phyloP scores from a whole-genome alignment of 2,329 filamentous ascomycete genomes.

The Truncatella angustata region DNA sequence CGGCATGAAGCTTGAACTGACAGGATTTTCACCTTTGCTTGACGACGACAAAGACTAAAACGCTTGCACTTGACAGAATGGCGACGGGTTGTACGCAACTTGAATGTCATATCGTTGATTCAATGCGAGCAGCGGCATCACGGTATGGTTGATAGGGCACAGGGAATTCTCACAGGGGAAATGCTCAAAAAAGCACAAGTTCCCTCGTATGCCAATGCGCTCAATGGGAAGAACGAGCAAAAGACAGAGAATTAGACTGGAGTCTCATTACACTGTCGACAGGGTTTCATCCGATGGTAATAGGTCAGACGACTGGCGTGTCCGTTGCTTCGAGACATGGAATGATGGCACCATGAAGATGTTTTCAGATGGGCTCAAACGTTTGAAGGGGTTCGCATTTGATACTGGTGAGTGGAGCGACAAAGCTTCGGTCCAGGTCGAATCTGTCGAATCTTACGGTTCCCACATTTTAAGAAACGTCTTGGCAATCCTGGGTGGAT shows the following conservation, averaged over 20 bases:
- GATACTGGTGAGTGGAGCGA: conserved; percentile 7
- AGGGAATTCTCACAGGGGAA: too few species aligned
- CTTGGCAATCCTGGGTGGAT: conserved; percentile 12
- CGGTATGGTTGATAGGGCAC: too few species aligned
- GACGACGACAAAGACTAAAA: background rate
- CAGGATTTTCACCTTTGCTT: too few species aligned
- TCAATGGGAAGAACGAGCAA: too few species aligned
- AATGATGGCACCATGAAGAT: conserved; percentile 5
- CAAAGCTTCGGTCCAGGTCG: background rate
- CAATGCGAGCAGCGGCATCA: too few species aligned
- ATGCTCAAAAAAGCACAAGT: too few species aligned
- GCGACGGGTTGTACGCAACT: too few species aligned
- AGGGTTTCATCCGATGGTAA: conserved; percentile 7
- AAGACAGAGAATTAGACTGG: background rate
- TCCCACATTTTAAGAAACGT: conserved; percentile 13
- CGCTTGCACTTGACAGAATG: too few species aligned
- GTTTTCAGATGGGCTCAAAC: conserved; percentile 3
- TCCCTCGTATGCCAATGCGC: too few species aligned
- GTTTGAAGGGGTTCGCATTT: conserved; percentile 9
- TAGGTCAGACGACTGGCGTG: conserved; percentile 7
- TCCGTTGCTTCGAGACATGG: conserved; percentile 5
- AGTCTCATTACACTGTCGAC: background rate
- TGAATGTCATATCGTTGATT: too few species aligned
- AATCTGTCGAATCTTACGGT: background rate
- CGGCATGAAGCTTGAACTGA: background rate